Base-by-base conservation (phyloP, 164 flowering plant genomes). In the Stephania japonica region DNA sequence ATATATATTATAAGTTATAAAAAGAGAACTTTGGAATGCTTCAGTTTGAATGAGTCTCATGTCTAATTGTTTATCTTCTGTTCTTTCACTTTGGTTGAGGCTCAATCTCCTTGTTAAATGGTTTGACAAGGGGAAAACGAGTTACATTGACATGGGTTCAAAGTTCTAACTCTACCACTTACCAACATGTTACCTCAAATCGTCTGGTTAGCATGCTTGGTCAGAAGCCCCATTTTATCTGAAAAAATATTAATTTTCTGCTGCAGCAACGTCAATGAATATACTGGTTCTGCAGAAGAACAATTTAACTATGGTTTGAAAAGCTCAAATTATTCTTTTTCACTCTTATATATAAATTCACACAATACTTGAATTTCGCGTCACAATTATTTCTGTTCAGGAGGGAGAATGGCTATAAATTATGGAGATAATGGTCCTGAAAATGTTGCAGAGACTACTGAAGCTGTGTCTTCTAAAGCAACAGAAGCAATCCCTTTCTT, bases 391-490 rank as follows among this genome's bases (percentile, higher is more conserved):
- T 44, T 16, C 7, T 67, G n/a, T 56, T 56, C 63, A 56, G 3
- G 16, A 2, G 63, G 18, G 63, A 18, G n/a, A 56, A 6, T 56
- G n/a, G n/a, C 21, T 56, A 66, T 24, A 66, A 74, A 66, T 75
- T 42, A 73, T 67, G 83, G 74, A 65, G 80, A 75, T 25, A 76
- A 69, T 69, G 78, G 74, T 44, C 71, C 72, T 61, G 80, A 77
- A 47, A 69, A 72, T 47, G 76, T 72, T 70, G 90, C 76, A 50
- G 98, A 85, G 49, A 89, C 84, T 67, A 88, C 86, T 72, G 97
- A 87, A 74, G 89, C 86, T 42, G 90, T 84, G 67, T 92, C 94
- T 73, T 91, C 94, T 80, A 74, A 75, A 5, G 75, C 80, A 73
- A 74, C 80, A 74, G 87, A 81, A 78, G 72, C 75, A 73, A 77